These are phyloP conservation scores for Fraxinus greggii DNA, from an alignment of 305 asterid species.

Conservation along the genomic window DNA sequence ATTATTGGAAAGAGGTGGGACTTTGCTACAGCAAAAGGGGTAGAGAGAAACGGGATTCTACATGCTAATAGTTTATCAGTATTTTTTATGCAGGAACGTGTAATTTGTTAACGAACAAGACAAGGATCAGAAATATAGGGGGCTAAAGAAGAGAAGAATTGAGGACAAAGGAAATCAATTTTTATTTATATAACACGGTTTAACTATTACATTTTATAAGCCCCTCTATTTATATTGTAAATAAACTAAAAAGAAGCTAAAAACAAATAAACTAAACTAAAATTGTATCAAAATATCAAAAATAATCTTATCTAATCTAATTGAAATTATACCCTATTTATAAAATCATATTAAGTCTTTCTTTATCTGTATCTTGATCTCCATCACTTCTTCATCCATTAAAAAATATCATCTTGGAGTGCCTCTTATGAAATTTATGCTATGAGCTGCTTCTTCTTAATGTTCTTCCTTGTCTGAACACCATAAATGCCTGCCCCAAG, in stretches of 20 bases:
- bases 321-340: background rate
- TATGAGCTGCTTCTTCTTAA: background rate
- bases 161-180: background rate
- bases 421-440: background rate
- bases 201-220: background rate
- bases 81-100: background rate
- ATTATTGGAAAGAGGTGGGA: background rate
- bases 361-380: background rate
- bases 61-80: background rate
- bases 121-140: background rate
- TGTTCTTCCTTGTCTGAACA: background rate
- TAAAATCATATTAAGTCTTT: background rate
- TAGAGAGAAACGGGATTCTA: background rate
- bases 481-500: background rate
- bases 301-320: background rate
- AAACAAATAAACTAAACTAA: background rate
- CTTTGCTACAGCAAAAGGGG: background rate
- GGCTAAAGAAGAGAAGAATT: background rate
- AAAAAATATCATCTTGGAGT: background rate
- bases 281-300: background rate
- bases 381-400: background rate
- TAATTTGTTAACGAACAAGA: background rate
- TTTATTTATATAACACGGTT: background rate
- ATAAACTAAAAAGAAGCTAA: too few relatives aligned
- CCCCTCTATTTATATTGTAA: background rate